phyloP scores from a whole-genome alignment of 805 yeast species.

The Myxozyma melibiosi region DNA sequence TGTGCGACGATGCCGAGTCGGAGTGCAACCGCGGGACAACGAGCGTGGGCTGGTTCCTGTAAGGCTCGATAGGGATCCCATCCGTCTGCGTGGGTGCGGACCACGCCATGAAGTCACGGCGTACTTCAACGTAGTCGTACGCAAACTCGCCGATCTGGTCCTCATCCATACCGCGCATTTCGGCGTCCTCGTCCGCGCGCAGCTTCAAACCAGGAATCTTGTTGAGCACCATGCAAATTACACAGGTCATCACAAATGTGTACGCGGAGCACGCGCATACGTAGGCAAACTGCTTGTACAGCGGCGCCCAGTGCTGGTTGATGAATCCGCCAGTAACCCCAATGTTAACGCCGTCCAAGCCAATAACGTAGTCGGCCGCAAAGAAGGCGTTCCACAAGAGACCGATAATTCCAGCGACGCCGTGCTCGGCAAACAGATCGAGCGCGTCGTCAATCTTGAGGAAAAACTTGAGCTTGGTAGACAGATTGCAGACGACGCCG shows the following conservation, averaged over 20 bases:
- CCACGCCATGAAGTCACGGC: slow-evolving; percentile 72
- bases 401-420: slow-evolving; percentile 91
- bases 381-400: slow-evolving; percentile 85
- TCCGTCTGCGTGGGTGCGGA: slow-evolving; percentile 40
- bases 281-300: slow-evolving; percentile 87
- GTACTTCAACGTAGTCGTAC: slow-evolving; percentile 95
- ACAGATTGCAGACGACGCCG: slow-evolving; percentile 82
- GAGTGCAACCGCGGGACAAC: not conserved
- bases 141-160: slow-evolving; percentile 98
- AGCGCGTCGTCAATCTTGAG: slow-evolving; percentile 86
- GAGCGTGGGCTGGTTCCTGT: slow-evolving; percentile 46
- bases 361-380: slow-evolving; percentile 84
- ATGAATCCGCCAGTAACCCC: slow-evolving; percentile 88
- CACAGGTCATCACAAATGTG: slow-evolving; percentile 70
- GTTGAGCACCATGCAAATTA: slow-evolving; percentile 73
- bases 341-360: slow-evolving; percentile 68
- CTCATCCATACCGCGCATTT: slow-evolving; percentile 88
- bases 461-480: slow-evolving; percentile 83
- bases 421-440: slow-evolving; percentile 98
- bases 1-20: not conserved
- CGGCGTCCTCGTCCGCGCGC: slow-evolving; percentile 82
- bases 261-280: slow-evolving; percentile 75
- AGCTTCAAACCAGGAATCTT: slow-evolving; percentile 79
- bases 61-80: slow-evolving; percentile 47
- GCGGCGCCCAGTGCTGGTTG: slow-evolving; percentile 84